These are phyloP conservation scores for Aspergillus cavernicola DNA, from an alignment of 495 filamentous ascomycete species.

Conservation along the genomic window DNA sequence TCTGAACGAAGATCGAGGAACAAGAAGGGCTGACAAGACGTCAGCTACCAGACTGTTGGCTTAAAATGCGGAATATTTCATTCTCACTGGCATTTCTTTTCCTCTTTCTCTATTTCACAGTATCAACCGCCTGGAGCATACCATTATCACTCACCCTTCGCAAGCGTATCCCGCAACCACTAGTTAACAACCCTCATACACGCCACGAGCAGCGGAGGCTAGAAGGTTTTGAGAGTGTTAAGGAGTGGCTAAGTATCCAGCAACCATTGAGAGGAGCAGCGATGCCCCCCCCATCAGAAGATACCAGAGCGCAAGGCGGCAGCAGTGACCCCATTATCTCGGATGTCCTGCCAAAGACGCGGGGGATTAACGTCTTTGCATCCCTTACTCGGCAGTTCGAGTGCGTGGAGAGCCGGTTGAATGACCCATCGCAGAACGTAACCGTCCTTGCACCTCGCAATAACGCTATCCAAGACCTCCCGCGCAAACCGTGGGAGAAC, in stretches of 20 bases:
- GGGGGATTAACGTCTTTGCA: conserved; percentile 83
- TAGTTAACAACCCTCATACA: conserved; percentile 12
- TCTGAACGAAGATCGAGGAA: not conserved
- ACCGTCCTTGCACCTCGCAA: conserved; percentile 91
- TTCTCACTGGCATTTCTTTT: conserved; percentile 4
- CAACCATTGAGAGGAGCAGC: conserved; percentile 31
- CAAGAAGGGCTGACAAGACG: not conserved
- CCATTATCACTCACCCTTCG: conserved; percentile 10
- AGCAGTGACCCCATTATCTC: conserved; percentile 60
- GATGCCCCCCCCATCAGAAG: conserved; percentile 36
- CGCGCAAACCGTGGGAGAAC: conserved; percentile 93
- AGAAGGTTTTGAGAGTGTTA: conserved; percentile 7
- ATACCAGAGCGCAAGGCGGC: conserved; percentile 15
- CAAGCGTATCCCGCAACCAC: conserved; percentile 19
- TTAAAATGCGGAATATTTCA: conserved; percentile 8
- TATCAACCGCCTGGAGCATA: conserved; percentile 11
- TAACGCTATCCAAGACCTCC: conserved; percentile 70
- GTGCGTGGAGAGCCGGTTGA: conserved; percentile 63
- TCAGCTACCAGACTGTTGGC: not conserved
- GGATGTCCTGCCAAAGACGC: conserved; percentile 80
- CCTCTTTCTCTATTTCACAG: conserved; percentile 11
- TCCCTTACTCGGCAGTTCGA: conserved; percentile 80
- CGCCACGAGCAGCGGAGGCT: conserved; percentile 12
- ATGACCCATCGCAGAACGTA: conserved; percentile 65
- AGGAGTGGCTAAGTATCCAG: conserved; percentile 26